Conservation (phyloP, 164 flowering plant species). For the Nymphaea colorata region DNA sequence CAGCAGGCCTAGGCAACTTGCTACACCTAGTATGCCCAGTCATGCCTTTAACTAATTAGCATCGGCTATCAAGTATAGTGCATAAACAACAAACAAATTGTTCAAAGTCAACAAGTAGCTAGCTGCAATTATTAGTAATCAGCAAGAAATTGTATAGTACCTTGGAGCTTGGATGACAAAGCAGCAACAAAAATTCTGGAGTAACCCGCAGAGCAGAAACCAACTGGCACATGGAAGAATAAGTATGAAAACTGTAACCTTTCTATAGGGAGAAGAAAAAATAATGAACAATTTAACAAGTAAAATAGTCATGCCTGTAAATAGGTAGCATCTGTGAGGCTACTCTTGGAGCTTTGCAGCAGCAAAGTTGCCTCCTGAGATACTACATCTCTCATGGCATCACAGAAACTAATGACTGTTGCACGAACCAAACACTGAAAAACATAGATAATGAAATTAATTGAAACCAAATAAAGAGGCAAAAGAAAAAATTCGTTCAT, state of each 20-base stretch:
- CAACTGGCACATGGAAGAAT: slow-evolving; percentile 37
- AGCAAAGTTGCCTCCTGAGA: slow-evolving; percentile 11
- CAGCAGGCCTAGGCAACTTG: too few species aligned
- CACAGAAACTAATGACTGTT: slow-evolving; percentile 33
- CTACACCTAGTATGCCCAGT: too few species aligned
- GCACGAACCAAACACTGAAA: slow-evolving; percentile 70
- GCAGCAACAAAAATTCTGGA: slow-evolving; percentile 60
- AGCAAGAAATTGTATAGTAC: slow-evolving; percentile 15
- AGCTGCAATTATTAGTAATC: too few species aligned
- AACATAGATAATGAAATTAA: too few species aligned
- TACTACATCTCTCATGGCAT: slow-evolving; percentile 10
- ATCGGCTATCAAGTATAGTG: too few species aligned
- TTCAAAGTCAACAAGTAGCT: too few species aligned
- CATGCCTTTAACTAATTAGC: too few species aligned
- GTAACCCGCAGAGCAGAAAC: slow-evolving; percentile 61
- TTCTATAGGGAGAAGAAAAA: not conserved
- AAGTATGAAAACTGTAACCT: not conserved
- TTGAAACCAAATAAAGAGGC: too few species aligned
- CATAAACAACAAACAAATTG: too few species aligned
- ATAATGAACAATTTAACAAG: not conserved
- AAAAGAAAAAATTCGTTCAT: too few species aligned
- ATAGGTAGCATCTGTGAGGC: slow-evolving; percentile 60
- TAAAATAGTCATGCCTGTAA: slow-evolving; percentile 40
- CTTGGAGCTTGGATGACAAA: slow-evolving; percentile 55
- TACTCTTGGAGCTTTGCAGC: slow-evolving; percentile 20